phyloP scores from a whole-genome alignment of 192 early-diverging fungal species.

The Dispira simplex region DNA sequence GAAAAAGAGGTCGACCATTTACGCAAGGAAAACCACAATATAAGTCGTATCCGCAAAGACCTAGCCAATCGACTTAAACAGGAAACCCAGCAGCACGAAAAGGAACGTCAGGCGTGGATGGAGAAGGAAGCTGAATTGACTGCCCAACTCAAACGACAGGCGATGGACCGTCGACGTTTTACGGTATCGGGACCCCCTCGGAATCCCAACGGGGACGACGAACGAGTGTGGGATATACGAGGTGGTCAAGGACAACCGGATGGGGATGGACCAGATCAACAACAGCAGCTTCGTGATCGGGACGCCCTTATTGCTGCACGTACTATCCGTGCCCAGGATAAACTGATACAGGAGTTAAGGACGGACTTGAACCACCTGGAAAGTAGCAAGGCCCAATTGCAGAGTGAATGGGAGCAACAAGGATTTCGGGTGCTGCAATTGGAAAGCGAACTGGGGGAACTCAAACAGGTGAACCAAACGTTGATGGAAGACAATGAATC shows the following conservation, averaged over 20 bases:
- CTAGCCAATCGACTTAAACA: slow-evolving; percentile 13
- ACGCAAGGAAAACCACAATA: slow-evolving; percentile 15
- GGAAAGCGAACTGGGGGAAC: slow-evolving; percentile 24
- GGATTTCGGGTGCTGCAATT: slow-evolving; percentile 20
- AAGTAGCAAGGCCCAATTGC: slow-evolving; percentile 18
- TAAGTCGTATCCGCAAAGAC: slow-evolving; percentile 16
- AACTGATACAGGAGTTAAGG: background rate
- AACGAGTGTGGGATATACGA: slow-evolving; percentile 14
- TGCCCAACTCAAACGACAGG: slow-evolving; percentile 20
- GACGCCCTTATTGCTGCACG: slow-evolving; percentile 5
- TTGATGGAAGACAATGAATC: slow-evolving; percentile 72
- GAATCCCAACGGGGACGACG: slow-evolving; percentile 9
- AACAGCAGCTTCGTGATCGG: background rate
- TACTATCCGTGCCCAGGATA: slow-evolving; percentile 7
- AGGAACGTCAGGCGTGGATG: slow-evolving; percentile 23
- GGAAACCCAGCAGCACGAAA: slow-evolving; percentile 17
- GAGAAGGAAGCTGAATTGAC: slow-evolving; percentile 23
- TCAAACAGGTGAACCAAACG: slow-evolving; percentile 46
- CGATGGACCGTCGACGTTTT: slow-evolving; percentile 20
- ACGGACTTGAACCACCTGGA: slow-evolving; percentile 4
- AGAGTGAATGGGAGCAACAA: slow-evolving; percentile 18
- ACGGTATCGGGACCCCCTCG: slow-evolving; percentile 18
- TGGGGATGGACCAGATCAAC: slow-evolving; percentile 6
- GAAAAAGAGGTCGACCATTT: slow-evolving; percentile 18
- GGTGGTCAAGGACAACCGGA: slow-evolving; percentile 15